Evolutionary conservation across 805 yeast genomes (phyloP).

Genomic region (Cyberlindnera amylophila): DNA sequence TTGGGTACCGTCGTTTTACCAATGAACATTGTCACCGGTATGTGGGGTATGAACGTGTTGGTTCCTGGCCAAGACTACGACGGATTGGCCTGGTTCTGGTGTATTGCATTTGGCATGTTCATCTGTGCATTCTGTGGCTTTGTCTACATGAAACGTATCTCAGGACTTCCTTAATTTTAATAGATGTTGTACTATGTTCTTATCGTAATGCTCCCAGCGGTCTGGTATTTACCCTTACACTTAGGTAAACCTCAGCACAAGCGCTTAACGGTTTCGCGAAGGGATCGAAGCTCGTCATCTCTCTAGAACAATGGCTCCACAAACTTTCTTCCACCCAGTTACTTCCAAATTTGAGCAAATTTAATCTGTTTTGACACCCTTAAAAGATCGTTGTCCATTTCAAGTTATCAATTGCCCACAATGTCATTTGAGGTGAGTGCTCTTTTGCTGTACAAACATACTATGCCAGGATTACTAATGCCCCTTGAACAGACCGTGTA

Average conservation of each 20-base stretch:
- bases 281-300: too few species aligned
- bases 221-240: neutral
- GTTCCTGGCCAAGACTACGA: conserved; percentile 83
- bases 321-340: too few species aligned
- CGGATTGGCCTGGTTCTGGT: conserved; percentile 64
- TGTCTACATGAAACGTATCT: conserved; percentile 43
- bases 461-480: conserved; percentile 14
- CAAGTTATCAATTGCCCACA: too few species aligned
- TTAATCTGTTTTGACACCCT: too few species aligned
- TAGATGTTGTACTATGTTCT: neutral
- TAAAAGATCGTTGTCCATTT: too few species aligned
- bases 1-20: conserved; percentile 95
- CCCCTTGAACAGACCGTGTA: conserved; percentile 47
- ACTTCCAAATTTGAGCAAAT: too few species aligned
- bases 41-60: conserved; percentile 98
- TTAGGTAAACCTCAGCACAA: neutral
- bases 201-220: too few species aligned
- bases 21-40: conserved; percentile 89
- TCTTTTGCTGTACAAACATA: neutral
- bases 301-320: too few species aligned
- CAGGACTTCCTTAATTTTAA: conserved; percentile 27
- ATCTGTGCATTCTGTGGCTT: conserved; percentile 44
- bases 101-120: conserved; percentile 44
- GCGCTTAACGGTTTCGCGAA: too few species aligned
- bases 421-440: conserved; percentile 23